phyloP scores from a whole-genome alignment of 1,139 yeast species.

The Sugiyamaella novakii region DNA sequence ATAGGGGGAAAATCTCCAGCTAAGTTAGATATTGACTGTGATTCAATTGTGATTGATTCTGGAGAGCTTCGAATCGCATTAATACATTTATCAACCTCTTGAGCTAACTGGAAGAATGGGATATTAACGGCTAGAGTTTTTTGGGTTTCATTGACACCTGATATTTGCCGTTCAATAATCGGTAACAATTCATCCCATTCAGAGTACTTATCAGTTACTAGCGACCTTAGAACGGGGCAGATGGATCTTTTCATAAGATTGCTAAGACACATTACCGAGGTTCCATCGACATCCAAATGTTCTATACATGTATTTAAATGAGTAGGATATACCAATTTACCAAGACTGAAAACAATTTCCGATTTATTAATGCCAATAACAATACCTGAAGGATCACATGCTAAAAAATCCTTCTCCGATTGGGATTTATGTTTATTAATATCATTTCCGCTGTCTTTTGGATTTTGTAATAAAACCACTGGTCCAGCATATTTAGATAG shows the following conservation, averaged over 20 bases:
- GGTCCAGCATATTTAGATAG: slow-evolving; percentile 16
- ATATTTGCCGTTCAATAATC: slow-evolving; percentile 1
- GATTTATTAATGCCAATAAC: slow-evolving; percentile 15
- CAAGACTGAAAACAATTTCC: slow-evolving; percentile 20
- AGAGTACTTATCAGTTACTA: slow-evolving; percentile 16
- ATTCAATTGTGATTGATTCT: slow-evolving; percentile 13
- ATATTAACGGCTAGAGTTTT: slow-evolving; percentile 27
- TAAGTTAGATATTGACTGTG: slow-evolving; percentile 14
- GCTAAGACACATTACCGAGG: slow-evolving; percentile 14
- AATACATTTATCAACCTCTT: slow-evolving; percentile 22
- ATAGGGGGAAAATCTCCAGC: slow-evolving; percentile 27
- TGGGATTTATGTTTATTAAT: background rate
- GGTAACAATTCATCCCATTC: slow-evolving; percentile 19
- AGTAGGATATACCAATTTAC: slow-evolving; percentile 18
- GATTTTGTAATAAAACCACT: slow-evolving; percentile 10
- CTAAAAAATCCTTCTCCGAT: slow-evolving; percentile 15
- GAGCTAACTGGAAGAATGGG: slow-evolving; percentile 33
- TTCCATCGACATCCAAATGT: slow-evolving; percentile 16
- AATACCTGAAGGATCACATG: slow-evolving; percentile 23
- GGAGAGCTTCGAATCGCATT: slow-evolving; percentile 2
- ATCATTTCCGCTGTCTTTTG: background rate
- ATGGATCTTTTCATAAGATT: slow-evolving; percentile 19
- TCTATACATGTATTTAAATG: slow-evolving; percentile 16
- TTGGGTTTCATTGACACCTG: slow-evolving; percentile 1
- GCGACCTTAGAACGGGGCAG: slow-evolving; percentile 16